These are phyloP conservation scores for Westerdykella sp. DNA, from an alignment of 2,329 filamentous ascomycete species.

Conservation along the genomic window DNA sequence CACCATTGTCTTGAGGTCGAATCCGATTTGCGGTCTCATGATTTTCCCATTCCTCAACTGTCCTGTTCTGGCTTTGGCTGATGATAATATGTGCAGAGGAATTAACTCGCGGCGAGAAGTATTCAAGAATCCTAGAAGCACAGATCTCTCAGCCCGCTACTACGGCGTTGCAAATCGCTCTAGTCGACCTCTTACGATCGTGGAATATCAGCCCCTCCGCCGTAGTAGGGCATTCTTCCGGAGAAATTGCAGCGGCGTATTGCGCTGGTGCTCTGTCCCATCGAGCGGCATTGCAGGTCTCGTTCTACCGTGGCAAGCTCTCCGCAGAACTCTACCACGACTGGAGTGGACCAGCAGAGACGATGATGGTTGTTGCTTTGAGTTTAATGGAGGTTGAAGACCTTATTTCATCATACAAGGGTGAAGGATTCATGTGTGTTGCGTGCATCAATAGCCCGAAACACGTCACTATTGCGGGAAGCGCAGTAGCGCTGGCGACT, in stretches of 20 bases:
- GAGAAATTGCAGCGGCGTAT: conserved; percentile 32
- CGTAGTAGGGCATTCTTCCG: conserved; percentile 27
- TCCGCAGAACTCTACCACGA: neutral
- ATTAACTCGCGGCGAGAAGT: neutral
- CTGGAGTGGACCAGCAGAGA: conserved; percentile 4
- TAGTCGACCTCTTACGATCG: conserved; percentile 13
- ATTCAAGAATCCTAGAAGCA: conserved; percentile 1
- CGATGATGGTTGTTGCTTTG: conserved; percentile 22
- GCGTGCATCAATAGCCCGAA: conserved; percentile 35
- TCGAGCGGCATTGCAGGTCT: conserved; percentile 9
- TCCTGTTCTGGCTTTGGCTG: neutral
- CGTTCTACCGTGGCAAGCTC: conserved; percentile 18
- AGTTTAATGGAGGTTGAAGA: conserved; percentile 15
- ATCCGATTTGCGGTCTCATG: too few relatives aligned
- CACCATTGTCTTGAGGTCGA: too few relatives aligned
- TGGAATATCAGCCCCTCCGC: conserved; percentile 9
- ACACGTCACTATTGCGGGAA: conserved; percentile 41
- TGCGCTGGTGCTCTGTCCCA: conserved; percentile 4
- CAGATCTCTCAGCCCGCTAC: conserved; percentile 14
- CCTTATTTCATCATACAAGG: conserved; percentile 5
- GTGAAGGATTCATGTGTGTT: conserved; percentile 1
- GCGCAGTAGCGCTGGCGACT: conserved; percentile 29
- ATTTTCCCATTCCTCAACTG: too few relatives aligned
- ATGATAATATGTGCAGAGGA: neutral
- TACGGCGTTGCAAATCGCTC: conserved; percentile 16